Percentiles rank a stretch among this genome's conserved stretches.
Conservation (phyloP, 495 filamentous ascomycete genomes). For the Aspergillus cavernicola region DNA sequence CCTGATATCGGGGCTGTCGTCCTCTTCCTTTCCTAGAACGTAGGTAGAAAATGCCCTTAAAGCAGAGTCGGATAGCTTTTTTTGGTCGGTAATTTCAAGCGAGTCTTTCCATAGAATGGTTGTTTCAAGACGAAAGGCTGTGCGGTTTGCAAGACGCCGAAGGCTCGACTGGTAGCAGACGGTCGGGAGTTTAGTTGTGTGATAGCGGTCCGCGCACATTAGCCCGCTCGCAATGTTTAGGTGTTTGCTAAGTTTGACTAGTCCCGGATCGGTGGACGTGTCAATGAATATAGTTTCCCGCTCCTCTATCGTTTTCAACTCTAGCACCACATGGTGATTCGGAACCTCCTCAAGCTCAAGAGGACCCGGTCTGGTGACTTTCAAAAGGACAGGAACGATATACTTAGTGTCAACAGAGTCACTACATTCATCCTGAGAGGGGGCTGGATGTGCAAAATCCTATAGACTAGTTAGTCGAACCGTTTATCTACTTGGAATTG, state of each 20-base stretch:
- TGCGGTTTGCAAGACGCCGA: constrained; percentile 10
- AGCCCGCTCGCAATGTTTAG: constrained; percentile 21
- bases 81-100: constrained; percentile 24
- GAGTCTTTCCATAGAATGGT: constrained; percentile 40
- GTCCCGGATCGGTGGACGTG: constrained; percentile 14
- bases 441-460: constrained; percentile 14
- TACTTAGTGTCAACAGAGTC: background rate
- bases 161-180: constrained; percentile 37
- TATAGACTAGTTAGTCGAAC: constrained; percentile 7
- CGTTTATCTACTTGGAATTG: background rate
- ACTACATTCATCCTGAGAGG: background rate
- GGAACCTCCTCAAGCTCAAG: background rate
- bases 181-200: constrained; percentile 15
- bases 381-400: constrained; percentile 23
- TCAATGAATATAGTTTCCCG: constrained; percentile 19
- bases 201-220: constrained; percentile 25
- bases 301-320: constrained; percentile 12
- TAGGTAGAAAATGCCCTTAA: constrained; percentile 30
- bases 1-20: constrained; percentile 1
- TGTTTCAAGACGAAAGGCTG: constrained; percentile 26
- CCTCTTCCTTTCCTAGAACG: constrained; percentile 24
- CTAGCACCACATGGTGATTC: constrained; percentile 16
- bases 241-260: constrained; percentile 20
- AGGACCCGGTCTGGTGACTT: constrained; percentile 3
- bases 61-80: constrained; percentile 14